Evolutionary conservation across 495 filamentous ascomycete genomes (phyloP).

Genomic region (Cladorrhinum samala): DNA sequence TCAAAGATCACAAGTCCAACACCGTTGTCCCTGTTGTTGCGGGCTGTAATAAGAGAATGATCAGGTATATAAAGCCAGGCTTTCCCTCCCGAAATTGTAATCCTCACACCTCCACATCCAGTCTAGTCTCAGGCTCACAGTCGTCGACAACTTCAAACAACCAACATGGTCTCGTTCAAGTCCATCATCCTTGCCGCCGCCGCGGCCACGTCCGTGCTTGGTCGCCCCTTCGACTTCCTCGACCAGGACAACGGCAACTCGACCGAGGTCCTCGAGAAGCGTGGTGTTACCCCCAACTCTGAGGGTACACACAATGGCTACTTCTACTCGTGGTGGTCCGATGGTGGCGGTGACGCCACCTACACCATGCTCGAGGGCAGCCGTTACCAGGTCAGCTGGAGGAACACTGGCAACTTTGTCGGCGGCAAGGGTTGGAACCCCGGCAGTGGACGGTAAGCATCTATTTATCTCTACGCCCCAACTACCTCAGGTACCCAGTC

Average conservation of each 20-base stretch:
- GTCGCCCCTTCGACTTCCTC: conserved; percentile 12
- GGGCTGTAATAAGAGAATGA: too few relatives aligned
- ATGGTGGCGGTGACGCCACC: conserved; percentile 44
- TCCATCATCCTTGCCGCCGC: conserved; percentile 13
- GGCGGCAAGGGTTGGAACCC: conserved; percentile 57
- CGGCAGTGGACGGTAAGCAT: conserved; percentile 24
- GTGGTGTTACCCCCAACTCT: conserved; percentile 7
- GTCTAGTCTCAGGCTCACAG: not conserved
- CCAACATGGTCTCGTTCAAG: conserved; percentile 19
- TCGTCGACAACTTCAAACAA: not conserved
- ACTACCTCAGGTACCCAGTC: too few relatives aligned
- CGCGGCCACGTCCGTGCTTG: conserved; percentile 6
- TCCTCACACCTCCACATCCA: conserved; percentile 1
- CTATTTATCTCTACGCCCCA: not conserved
- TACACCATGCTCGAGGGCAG: conserved; percentile 49
- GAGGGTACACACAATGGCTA: conserved; percentile 47
- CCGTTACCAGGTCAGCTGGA: conserved; percentile 51
- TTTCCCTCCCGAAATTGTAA: not conserved
- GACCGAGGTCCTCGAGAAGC: conserved; percentile 9
- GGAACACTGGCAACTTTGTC: conserved; percentile 49
- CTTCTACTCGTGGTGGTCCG: conserved; percentile 58
- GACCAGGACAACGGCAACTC: conserved; percentile 13
- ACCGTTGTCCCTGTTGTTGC: too few relatives aligned
- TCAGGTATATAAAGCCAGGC: conserved; percentile 1
- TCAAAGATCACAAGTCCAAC: not conserved